Evolutionary conservation across 2,329 filamentous ascomycete species (phyloP).

Genomic region (Knufia petricola): DNA sequence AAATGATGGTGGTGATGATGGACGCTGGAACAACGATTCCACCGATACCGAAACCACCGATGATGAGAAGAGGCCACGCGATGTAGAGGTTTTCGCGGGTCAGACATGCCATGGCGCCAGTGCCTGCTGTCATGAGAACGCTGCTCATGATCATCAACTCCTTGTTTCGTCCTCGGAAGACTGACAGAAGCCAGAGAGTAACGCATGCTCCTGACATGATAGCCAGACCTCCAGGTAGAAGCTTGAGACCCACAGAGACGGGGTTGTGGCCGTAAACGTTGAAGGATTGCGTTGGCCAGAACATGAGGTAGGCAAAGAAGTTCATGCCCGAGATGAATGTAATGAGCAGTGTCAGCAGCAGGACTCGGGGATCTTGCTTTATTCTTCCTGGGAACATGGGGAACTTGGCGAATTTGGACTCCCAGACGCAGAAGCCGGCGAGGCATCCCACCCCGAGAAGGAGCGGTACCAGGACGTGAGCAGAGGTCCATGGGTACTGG

Average conservation of each 20-base stretch:
- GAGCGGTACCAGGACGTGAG: conserved; percentile 38
- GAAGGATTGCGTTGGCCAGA: conserved; percentile 55
- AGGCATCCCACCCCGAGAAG: conserved; percentile 35
- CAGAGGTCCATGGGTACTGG: conserved; percentile 36
- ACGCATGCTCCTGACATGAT: conserved; percentile 54
- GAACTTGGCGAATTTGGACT: conserved; percentile 35
- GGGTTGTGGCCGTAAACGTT: conserved; percentile 58
- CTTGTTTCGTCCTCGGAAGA: conserved; percentile 48
- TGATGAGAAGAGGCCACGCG: conserved; percentile 48
- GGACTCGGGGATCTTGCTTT: conserved; percentile 40
- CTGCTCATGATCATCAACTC: conserved; percentile 51
- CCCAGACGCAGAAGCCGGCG: conserved; percentile 36
- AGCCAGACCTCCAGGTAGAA: conserved; percentile 53
- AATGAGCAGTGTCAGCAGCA: conserved; percentile 47
- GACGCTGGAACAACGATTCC: conserved; percentile 59
- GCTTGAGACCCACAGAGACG: conserved; percentile 52
- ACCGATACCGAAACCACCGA: conserved; percentile 56
- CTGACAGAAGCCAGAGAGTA: conserved; percentile 47
- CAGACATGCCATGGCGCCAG: conserved; percentile 44
- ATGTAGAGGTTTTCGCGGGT: conserved; percentile 42
- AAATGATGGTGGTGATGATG: conserved; percentile 61
- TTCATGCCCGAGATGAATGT: conserved; percentile 51
- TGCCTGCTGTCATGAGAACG: conserved; percentile 51
- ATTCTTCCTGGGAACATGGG: conserved; percentile 38
- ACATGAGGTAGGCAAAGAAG: conserved; percentile 45